Conservation (phyloP, 345 rosid species). For the Lepidium sativum region DNA sequence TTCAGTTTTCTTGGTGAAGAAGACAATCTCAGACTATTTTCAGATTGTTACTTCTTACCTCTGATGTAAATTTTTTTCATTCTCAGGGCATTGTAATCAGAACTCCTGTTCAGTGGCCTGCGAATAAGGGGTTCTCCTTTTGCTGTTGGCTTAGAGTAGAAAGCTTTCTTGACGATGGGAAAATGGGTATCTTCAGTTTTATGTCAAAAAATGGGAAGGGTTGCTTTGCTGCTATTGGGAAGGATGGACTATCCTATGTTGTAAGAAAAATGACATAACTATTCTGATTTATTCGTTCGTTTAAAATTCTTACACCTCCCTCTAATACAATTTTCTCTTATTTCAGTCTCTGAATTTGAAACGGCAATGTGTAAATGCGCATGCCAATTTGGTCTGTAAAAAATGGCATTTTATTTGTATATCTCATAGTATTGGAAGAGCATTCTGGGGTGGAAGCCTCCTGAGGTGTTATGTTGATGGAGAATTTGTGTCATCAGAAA, state of each 20-base stretch:
- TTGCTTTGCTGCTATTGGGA: slow-evolving; percentile 64
- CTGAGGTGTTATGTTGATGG: slow-evolving; percentile 84
- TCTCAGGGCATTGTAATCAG: slow-evolving; percentile 72
- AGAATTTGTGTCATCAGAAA: slow-evolving; percentile 77
- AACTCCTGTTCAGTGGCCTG: slow-evolving; percentile 92
- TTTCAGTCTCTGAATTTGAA: slow-evolving; percentile 73
- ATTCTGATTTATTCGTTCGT: background rate
- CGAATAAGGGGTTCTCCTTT: slow-evolving; percentile 83
- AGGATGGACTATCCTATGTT: slow-evolving; percentile 63
- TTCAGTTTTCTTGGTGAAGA: slow-evolving; percentile 10
- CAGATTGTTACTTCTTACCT: background rate
- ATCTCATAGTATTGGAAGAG: slow-evolving; percentile 86
- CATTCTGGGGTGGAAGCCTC: slow-evolving; percentile 93
- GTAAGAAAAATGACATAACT: slow-evolving; percentile 31
- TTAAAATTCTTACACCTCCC: background rate
- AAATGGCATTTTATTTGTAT: slow-evolving; percentile 92
- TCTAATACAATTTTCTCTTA: slow-evolving; percentile 22
- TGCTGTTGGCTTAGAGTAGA: slow-evolving; percentile 98
- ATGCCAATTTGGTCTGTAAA: slow-evolving; percentile 46
- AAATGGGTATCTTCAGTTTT: slow-evolving; percentile 87
- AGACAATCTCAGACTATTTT: slow-evolving; percentile 1
- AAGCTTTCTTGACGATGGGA: slow-evolving; percentile 58
- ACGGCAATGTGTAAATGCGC: slow-evolving; percentile 56
- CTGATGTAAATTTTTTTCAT: background rate
- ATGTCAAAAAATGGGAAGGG: slow-evolving; percentile 85